phyloP scores from a whole-genome alignment of 2,329 filamentous ascomycete genomes.

The Macrophomina tecta region DNA sequence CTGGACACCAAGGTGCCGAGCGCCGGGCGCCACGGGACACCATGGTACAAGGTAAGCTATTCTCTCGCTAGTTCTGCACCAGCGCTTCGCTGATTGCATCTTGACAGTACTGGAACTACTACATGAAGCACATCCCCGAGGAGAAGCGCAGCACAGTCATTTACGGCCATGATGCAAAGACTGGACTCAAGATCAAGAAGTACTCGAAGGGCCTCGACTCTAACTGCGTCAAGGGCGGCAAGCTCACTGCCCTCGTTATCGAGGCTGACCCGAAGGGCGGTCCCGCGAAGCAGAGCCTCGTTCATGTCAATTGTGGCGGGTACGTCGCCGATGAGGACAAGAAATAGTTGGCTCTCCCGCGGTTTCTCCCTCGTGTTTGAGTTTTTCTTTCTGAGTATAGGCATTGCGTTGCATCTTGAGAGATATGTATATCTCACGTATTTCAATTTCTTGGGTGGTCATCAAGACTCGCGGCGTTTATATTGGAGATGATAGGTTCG shows the following conservation, averaged over 20 bases:
- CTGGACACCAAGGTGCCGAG: conserved; percentile 65
- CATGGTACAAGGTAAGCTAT: conserved; percentile 66
- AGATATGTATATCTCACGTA: background rate
- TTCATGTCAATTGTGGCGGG: conserved; percentile 51
- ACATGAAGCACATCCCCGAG: conserved; percentile 42
- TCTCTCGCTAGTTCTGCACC: background rate
- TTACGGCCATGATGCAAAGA: conserved; percentile 85
- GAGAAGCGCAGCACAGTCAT: conserved; percentile 68
- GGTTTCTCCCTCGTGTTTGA: background rate
- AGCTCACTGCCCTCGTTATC: conserved; percentile 79
- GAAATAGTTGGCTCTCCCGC: background rate
- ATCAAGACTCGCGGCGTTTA: background rate
- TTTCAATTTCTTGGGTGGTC: background rate
- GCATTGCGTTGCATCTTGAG: background rate
- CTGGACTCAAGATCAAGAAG: conserved; percentile 68
- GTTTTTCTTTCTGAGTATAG: background rate
- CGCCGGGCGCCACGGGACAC: conserved; percentile 58
- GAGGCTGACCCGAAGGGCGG: conserved; percentile 52
- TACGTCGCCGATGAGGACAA: conserved; percentile 32
- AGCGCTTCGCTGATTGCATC: background rate
- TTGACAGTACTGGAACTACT: conserved; percentile 56
- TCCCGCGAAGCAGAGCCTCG: conserved; percentile 29
- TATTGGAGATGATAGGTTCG: background rate
- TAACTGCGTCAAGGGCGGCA: conserved; percentile 76
- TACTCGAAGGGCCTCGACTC: conserved; percentile 88